Evolutionary conservation across 208 protist genomes (phyloP).

Genomic region (Trypanosoma caninum): DNA sequence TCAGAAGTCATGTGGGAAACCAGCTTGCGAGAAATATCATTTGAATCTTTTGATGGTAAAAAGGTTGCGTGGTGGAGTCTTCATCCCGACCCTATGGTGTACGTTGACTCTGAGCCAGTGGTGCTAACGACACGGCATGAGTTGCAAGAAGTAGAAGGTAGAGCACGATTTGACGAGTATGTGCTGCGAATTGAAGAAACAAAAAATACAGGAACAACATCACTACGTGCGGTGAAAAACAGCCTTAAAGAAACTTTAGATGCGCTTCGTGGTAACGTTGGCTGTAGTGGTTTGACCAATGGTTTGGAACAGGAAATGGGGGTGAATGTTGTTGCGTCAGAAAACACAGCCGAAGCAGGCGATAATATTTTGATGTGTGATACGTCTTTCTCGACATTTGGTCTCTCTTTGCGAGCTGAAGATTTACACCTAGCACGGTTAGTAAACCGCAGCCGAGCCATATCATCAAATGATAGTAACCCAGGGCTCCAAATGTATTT

Average conservation of each 20-base stretch:
- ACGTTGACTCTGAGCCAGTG: slow-evolving; percentile 27
- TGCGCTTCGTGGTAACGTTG: background rate
- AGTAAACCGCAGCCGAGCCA: too few relatives aligned
- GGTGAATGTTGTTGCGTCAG: too few relatives aligned
- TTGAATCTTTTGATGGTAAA: background rate
- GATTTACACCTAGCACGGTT: slow-evolving; percentile 6
- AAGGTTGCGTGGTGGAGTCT: slow-evolving; percentile 43
- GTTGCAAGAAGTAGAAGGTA: slow-evolving; percentile 31
- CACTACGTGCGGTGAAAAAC: background rate
- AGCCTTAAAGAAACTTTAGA: background rate
- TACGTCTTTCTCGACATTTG: slow-evolving; percentile 10
- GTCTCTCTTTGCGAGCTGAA: background rate
- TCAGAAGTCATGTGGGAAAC: slow-evolving; percentile 18
- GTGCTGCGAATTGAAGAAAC: slow-evolving; percentile 18
- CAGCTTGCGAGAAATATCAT: background rate
- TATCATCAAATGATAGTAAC: too few relatives aligned
- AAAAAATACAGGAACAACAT: background rate
- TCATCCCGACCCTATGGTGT: slow-evolving; percentile 32
- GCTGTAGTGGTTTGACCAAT: slow-evolving; percentile 8
- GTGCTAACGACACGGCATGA: slow-evolving; percentile 28
- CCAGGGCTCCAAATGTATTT: background rate
- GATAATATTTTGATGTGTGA: too few relatives aligned
- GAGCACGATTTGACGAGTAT: slow-evolving; percentile 29
- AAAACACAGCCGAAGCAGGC: too few relatives aligned
- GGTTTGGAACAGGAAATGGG: too few relatives aligned